Base-by-base conservation (phyloP, 805 yeast species). In the Monosporozyma yasuniensis region DNA sequence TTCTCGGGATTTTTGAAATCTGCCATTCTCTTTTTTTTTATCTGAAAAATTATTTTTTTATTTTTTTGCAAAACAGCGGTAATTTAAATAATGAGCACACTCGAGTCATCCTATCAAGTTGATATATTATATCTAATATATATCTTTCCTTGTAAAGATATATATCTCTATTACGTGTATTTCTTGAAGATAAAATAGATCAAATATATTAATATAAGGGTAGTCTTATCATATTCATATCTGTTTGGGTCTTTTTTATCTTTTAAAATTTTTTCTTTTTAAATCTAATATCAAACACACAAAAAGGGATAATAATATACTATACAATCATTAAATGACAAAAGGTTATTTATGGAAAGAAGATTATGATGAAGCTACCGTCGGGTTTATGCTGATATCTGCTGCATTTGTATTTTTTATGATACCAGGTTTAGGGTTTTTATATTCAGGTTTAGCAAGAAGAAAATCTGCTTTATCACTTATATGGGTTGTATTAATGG, bases 361-460 rank as follows among this genome's bases (percentile, higher is more conserved):
- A 54, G 55, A 60, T 21, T 76, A 77, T 53, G 79, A 75, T 55
- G 69, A 69, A 5, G 76, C 79, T 7, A 70, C 76, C 1, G 69
- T 77, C 11, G 66, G 72, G 22, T 72, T 82, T 56, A 74, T 84
- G 55, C 69, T 83, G 14, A 59, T 80, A 8, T 84, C 85, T 34
- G 73, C 86, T 1, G 79, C 86, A 22, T 63, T 87, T 60, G 95
- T 90, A 47, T 78, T 91, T 71, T 73, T 90, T 58, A 91, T 91
- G 98, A 80, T 91, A 25, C 96, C 97, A 18, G 98, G 97, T 16
- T 78, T 91, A 59, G 97, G 95, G 2, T 87, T 90, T 63, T 73
- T 91, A 38, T 91, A 91, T 67, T 83, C 96, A 10, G 99, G 98
- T 14, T 73, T 90, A 53, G 91, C 96, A 11, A 73, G 96, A 62